phyloP scores from a whole-genome alignment of 768 basidiomycete genomes.

The Cytidiella melzeri region DNA sequence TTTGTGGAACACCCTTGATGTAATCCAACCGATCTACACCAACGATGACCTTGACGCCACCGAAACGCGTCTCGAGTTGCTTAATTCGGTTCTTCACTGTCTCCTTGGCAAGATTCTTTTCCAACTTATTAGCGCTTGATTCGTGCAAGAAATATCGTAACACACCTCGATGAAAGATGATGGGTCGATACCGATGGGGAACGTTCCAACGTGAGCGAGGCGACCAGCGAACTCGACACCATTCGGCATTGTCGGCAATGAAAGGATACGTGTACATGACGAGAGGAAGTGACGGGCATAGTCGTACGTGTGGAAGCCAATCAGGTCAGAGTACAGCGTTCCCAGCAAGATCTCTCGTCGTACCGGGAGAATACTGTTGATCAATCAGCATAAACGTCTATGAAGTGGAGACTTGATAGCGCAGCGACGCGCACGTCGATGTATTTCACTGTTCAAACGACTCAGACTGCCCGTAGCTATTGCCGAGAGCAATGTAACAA shows the following conservation, averaged over 20 bases:
- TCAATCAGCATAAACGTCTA: neutral
- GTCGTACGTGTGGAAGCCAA: slow-evolving; percentile 99
- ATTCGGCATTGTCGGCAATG: slow-evolving; percentile 94
- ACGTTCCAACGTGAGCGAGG: slow-evolving; percentile 95
- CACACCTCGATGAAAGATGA: slow-evolving; percentile 78
- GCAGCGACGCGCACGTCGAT: neutral
- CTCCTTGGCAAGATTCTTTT: slow-evolving; percentile 71
- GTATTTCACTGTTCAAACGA: too few species aligned
- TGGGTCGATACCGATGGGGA: slow-evolving; percentile 98
- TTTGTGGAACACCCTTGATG: slow-evolving; percentile 99
- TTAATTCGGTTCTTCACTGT: slow-evolving; percentile 76
- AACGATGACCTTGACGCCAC: slow-evolving; percentile 94
- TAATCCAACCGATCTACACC: slow-evolving; percentile 98
- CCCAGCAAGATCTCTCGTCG: slow-evolving; percentile 97
- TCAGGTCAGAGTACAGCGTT: slow-evolving; percentile 90
- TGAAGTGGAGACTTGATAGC: too few species aligned
- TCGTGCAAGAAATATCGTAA: neutral
- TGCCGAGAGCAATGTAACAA: neutral
- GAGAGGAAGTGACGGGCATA: slow-evolving; percentile 99
- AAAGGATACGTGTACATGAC: slow-evolving; percentile 93
- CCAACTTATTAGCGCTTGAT: slow-evolving; percentile 7
- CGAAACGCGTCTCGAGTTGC: slow-evolving; percentile 83
- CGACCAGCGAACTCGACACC: slow-evolving; percentile 95
- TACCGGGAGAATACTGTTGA: slow-evolving; percentile 83
- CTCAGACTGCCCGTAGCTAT: too few species aligned